Evolutionary conservation across 768 basidiomycete genomes (phyloP).

Genomic region (Tulasnella sp.): DNA sequence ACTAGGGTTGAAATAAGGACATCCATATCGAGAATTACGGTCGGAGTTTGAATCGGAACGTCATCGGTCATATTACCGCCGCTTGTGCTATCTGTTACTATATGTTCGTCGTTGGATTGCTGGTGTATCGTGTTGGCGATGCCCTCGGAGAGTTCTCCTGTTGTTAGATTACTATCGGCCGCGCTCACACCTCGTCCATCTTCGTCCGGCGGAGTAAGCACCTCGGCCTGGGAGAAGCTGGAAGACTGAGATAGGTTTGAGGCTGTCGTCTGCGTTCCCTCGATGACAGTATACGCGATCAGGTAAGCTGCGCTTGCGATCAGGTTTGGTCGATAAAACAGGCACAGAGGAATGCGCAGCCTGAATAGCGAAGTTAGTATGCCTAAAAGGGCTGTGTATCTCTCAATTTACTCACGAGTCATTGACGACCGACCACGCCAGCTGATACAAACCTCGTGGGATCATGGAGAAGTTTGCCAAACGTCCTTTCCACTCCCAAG

Average conservation of each 20-base stretch:
- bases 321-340: conserved; percentile 56
- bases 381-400: not conserved
- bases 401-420: conserved; percentile 55
- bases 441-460: conserved; percentile 43
- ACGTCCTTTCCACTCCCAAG: conserved; percentile 27
- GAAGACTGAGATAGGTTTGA: no score
- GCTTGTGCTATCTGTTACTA: no score
- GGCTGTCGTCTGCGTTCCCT: not conserved
- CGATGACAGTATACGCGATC: conserved; percentile 34
- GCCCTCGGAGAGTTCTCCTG: no score
- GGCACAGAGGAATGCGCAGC: conserved; percentile 68
- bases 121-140: no score
- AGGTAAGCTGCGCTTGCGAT: conserved; percentile 71
- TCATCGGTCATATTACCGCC: conserved; percentile 25
- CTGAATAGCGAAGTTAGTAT: conserved; percentile 30
- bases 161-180: no score
- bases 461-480: conserved; percentile 18
- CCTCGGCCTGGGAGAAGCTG: no score
- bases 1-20: conserved; percentile 37
- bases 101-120: no score
- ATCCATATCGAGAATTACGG: conserved; percentile 55
- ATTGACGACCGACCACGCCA: conserved; percentile 77
- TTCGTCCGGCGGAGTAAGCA: no score
- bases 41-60: conserved; percentile 61
- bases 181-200: no score